These are phyloP conservation scores for Botrytis deweyae DNA, from an alignment of 2,329 filamentous ascomycete species.

Conservation along the genomic window DNA sequence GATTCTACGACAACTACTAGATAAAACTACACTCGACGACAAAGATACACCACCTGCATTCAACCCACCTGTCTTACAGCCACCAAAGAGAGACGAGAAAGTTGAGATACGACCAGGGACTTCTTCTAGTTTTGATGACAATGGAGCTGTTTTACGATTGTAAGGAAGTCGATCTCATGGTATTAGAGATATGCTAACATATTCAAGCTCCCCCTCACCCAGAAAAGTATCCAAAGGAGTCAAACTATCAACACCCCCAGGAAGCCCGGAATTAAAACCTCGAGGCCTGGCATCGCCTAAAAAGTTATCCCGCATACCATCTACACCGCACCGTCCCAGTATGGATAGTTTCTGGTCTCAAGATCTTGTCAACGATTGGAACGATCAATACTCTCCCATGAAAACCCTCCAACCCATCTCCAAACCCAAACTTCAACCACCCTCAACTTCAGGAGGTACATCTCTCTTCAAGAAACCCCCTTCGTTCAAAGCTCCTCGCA, in stretches of 20 bases:
- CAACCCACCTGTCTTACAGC: conserved; percentile 22
- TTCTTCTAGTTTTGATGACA: conserved; percentile 17
- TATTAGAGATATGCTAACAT: conserved; percentile 13
- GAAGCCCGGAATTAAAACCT: conserved; percentile 32
- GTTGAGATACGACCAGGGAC: conserved; percentile 17
- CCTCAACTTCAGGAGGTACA: background rate
- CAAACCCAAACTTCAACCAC: conserved; percentile 27
- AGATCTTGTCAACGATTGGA: conserved; percentile 61
- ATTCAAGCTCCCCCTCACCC: conserved; percentile 31
- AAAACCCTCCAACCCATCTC: conserved; percentile 45
- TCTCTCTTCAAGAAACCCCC: conserved; percentile 25
- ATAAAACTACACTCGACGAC: conserved; percentile 20
- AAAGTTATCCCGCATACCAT: conserved; percentile 47
- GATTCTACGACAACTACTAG: conserved; percentile 9
- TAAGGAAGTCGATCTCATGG: background rate
- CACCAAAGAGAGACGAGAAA: conserved; percentile 10
- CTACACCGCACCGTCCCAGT: conserved; percentile 52
- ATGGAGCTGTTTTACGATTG: conserved; percentile 19
- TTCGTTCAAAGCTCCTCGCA: conserved; percentile 40
- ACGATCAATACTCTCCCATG: conserved; percentile 58
- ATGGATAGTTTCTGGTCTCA: conserved; percentile 61
- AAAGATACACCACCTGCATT: conserved; percentile 5
- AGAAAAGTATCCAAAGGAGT: conserved; percentile 29
- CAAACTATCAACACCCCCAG: conserved; percentile 34
- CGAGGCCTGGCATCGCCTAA: conserved; percentile 33